Percentiles rank a stretch among this genome's conserved stretches.
phyloP scores from a whole-genome alignment of 306 rosid genomes.

The Crotalaria pallida region DNA sequence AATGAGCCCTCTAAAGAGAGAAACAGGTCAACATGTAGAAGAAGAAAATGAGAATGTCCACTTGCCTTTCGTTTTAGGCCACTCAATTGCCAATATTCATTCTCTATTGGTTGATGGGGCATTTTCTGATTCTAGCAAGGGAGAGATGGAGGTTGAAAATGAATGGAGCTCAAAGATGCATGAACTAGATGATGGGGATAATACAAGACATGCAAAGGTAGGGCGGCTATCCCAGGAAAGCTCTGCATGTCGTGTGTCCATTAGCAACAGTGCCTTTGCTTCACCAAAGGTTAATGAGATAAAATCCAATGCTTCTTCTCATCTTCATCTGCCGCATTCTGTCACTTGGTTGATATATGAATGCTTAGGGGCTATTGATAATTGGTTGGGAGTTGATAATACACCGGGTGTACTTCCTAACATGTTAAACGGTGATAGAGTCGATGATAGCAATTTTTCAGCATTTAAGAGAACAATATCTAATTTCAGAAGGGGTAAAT shows the following conservation, averaged over 20 bases:
- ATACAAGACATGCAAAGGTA: constrained; percentile 69
- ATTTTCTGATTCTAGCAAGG: constrained; percentile 55
- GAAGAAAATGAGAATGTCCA: constrained; percentile 77
- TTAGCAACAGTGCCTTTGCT: constrained; percentile 37
- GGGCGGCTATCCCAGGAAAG: constrained; percentile 80
- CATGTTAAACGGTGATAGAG: constrained; percentile 31
- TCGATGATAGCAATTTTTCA: constrained; percentile 50
- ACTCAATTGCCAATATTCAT: constrained; percentile 73
- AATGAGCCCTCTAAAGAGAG: constrained; percentile 92
- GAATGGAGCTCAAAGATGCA: constrained; percentile 26
- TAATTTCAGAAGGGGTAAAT: constrained; percentile 56
- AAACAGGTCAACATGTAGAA: constrained; percentile 72
- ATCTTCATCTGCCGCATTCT: constrained; percentile 47
- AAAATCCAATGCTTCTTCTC: constrained; percentile 32
- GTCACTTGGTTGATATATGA: constrained; percentile 66
- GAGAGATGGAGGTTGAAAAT: constrained; percentile 42
- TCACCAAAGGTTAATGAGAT: constrained; percentile 36
- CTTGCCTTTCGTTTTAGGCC: constrained; percentile 65
- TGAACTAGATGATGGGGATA: constrained; percentile 54
- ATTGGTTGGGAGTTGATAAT: constrained; percentile 63
- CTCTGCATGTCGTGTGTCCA: constrained; percentile 52
- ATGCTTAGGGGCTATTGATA: constrained; percentile 83
- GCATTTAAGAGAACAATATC: constrained; percentile 55
- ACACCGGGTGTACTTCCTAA: constrained; percentile 39
- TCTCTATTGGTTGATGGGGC: constrained; percentile 83